Evolutionary conservation across 2,329 filamentous ascomycete genomes (phyloP).

Genomic region (Scedosporium apiospermum): DNA sequence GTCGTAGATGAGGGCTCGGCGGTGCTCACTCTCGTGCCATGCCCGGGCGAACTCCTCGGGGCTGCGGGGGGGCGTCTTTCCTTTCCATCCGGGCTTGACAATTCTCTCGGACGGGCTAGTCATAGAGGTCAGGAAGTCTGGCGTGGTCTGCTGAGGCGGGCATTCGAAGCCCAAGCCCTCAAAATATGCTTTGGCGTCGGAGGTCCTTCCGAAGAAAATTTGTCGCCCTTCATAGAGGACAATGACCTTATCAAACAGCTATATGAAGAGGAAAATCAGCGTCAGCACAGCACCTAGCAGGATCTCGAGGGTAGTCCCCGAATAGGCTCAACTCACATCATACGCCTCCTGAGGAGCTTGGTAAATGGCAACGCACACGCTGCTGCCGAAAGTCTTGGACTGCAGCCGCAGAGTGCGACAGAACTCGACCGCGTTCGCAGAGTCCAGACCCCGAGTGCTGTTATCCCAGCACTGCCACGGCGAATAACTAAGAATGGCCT

Average conservation of each 20-base stretch:
- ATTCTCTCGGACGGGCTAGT: slow-evolving; percentile 28
- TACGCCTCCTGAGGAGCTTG: slow-evolving; percentile 47
- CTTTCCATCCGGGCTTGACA: slow-evolving; percentile 22
- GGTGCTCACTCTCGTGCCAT: slow-evolving; percentile 21
- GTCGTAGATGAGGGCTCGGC: slow-evolving; percentile 18
- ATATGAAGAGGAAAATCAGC: slow-evolving; percentile 8
- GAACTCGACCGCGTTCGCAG: slow-evolving; percentile 44
- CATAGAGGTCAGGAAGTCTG: slow-evolving; percentile 60
- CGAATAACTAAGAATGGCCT: slow-evolving; percentile 17
- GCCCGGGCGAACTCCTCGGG: slow-evolving; percentile 26
- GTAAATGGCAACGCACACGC: slow-evolving; percentile 42
- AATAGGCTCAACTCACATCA: slow-evolving; percentile 20
- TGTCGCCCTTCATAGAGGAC: slow-evolving; percentile 59
- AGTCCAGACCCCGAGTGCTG: slow-evolving; percentile 41
- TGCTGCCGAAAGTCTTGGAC: slow-evolving; percentile 35
- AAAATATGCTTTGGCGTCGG: slow-evolving; percentile 55
- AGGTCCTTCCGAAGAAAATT: slow-evolving; percentile 54
- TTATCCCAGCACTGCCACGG: slow-evolving; percentile 29
- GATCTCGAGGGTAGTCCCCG: too few species aligned
- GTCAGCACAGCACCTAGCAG: neutral
- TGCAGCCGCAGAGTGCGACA: slow-evolving; percentile 40
- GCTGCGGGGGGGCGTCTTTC: slow-evolving; percentile 20
- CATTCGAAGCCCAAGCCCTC: slow-evolving; percentile 52
- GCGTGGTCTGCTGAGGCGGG: slow-evolving; percentile 60
- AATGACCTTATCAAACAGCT: slow-evolving; percentile 58